Percentiles rank a stretch among this genome's conserved stretches.
Evolutionary conservation across 2,329 filamentous ascomycete genomes (phyloP).

Genomic region (Pezicula neosporulosa): DNA sequence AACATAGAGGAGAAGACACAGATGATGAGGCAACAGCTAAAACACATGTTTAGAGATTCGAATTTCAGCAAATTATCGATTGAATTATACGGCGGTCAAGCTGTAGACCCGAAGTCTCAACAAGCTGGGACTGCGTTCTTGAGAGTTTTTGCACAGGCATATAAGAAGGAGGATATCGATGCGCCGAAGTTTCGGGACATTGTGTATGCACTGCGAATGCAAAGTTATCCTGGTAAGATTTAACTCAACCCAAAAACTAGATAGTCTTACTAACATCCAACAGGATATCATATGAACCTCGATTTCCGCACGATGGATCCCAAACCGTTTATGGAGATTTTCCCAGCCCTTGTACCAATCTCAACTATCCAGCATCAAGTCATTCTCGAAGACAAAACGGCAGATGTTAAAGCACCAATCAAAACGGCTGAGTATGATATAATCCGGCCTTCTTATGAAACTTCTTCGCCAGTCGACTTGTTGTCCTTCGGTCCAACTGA

Average conservation of each 20-base stretch:
- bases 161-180: slow-evolving; percentile 12
- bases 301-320: slow-evolving; percentile 41
- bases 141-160: slow-evolving; percentile 21
- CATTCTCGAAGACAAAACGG: neutral
- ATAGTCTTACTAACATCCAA: neutral
- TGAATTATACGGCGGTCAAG: slow-evolving; percentile 20
- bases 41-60: slow-evolving; percentile 19
- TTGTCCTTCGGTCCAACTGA: slow-evolving; percentile 25
- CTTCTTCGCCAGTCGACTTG: neutral
- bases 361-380: slow-evolving; percentile 12
- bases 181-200: slow-evolving; percentile 26
- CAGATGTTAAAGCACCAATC: slow-evolving; percentile 4
- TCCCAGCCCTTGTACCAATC: slow-evolving; percentile 30
- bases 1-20: slow-evolving; percentile 22
- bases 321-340: slow-evolving; percentile 40
- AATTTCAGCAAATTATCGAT: slow-evolving; percentile 35
- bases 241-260: neutral
- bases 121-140: slow-evolving; percentile 20
- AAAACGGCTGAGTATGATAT: slow-evolving; percentile 9
- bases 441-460: slow-evolving; percentile 10
- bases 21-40: slow-evolving; percentile 21
- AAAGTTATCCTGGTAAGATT: slow-evolving; percentile 31
- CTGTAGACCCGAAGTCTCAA: slow-evolving; percentile 18
- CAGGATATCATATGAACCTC: slow-evolving; percentile 39
- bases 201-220: slow-evolving; percentile 36